Conservation (phyloP, 371 early-diverging fungal genomes). For the Mucor sp. region DNA sequence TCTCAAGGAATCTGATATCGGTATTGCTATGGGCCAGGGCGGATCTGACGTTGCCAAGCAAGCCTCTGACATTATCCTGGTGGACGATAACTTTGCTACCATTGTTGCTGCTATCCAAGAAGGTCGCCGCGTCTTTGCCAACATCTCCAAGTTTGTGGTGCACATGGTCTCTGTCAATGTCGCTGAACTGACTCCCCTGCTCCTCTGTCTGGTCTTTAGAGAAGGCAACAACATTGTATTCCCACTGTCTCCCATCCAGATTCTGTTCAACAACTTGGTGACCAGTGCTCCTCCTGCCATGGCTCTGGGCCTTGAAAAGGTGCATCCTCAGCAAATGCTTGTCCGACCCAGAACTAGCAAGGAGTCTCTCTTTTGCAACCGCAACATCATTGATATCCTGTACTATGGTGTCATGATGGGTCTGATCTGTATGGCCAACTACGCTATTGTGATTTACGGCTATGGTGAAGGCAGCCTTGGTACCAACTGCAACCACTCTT, state of each 20-base stretch:
- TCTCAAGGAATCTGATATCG: constrained; percentile 89
- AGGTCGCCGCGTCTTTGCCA: constrained; percentile 87
- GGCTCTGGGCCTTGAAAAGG: constrained; percentile 77
- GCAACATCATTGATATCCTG: constrained; percentile 69
- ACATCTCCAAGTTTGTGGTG: constrained; percentile 90
- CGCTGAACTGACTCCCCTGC: constrained; percentile 68
- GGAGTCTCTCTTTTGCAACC: constrained; percentile 67
- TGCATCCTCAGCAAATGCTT: constrained; percentile 73
- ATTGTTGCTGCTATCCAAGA: constrained; percentile 83
- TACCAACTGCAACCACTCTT: constrained; percentile 56
- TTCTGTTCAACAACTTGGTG: constrained; percentile 88
- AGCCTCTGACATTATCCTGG: constrained; percentile 88
- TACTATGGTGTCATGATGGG: constrained; percentile 76
- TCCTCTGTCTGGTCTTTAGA: constrained; percentile 70
- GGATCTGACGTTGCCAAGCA: constrained; percentile 94
- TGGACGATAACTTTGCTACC: constrained; percentile 89
- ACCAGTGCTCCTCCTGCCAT: constrained; percentile 86
- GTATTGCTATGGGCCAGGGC: constrained; percentile 90
- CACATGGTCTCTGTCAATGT: constrained; percentile 90
- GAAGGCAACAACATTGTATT: constrained; percentile 67
- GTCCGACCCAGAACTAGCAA: constrained; percentile 75
- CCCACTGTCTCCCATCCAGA: constrained; percentile 80
- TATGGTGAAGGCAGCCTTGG: constrained; percentile 58
- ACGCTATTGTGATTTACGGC: constrained; percentile 64
- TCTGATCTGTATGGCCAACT: constrained; percentile 65